phyloP scores from a whole-genome alignment of 306 rosid species.

The Herpetospermum pedunculosum region DNA sequence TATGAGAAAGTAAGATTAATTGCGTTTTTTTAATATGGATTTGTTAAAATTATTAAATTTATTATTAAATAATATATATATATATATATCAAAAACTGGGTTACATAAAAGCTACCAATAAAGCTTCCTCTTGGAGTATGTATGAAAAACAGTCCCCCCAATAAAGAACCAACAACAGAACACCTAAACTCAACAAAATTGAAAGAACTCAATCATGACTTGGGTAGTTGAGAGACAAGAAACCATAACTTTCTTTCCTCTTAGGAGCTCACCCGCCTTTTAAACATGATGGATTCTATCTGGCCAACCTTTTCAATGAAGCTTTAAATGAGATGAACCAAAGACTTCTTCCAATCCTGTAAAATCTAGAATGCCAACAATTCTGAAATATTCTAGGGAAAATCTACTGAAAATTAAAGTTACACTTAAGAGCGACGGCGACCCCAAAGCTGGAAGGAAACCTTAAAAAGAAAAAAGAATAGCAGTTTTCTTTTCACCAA shows the following conservation, averaged over 20 bases:
- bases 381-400: neutral
- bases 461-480: neutral
- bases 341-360: neutral
- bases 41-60: neutral
- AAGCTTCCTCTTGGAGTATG: neutral
- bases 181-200: neutral
- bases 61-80: no score
- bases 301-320: neutral
- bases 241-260: neutral
- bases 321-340: neutral
- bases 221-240: neutral
- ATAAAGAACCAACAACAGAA: neutral
- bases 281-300: neutral
- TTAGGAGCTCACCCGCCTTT: neutral
- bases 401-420: neutral
- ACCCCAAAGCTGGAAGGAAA: neutral
- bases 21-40: neutral
- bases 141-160: neutral
- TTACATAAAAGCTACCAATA: neutral
- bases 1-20: neutral
- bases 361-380: neutral
- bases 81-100: neutral
- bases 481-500: neutral
- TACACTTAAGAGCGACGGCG: neutral
- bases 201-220: neutral